Conservation (phyloP, 1,139 yeast species). For the Spathaspora jeffriesii region DNA sequence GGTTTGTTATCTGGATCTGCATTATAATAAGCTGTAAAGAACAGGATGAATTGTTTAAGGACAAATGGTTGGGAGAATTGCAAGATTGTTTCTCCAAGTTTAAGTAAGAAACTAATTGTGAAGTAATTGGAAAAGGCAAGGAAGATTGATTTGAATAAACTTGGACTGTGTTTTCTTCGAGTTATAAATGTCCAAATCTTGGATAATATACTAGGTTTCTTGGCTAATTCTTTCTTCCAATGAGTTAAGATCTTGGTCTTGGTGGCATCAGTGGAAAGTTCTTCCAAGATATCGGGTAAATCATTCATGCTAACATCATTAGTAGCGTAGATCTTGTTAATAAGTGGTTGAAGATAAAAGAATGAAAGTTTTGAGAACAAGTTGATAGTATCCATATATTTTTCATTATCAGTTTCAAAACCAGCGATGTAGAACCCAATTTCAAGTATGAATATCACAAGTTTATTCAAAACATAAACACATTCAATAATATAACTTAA, state of each 20-base stretch:
- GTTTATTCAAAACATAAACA: conserved; percentile 17
- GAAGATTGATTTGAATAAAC: conserved; percentile 11
- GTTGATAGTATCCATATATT: conserved; percentile 20
- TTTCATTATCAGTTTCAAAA: conserved; percentile 37
- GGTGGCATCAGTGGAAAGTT: conserved; percentile 12
- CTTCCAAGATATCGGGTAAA: conserved; percentile 17
- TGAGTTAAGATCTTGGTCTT: conserved; percentile 10
- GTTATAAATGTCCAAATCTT: conserved; percentile 10
- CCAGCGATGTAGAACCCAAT: conserved; percentile 42
- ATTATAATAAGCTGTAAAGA: conserved; percentile 18
- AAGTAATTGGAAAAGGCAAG: conserved; percentile 10
- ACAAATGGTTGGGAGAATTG: conserved; percentile 31
- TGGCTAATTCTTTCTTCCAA: conserved; percentile 10
- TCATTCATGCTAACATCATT: conserved; percentile 22
- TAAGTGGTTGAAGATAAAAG: conserved; percentile 25
- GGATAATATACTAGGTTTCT: conserved; percentile 7
- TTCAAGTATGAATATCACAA: conserved; percentile 37
- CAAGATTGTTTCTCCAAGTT: conserved; percentile 21
- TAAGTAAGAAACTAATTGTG: conserved; percentile 14
- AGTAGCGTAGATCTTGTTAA: conserved; percentile 20
- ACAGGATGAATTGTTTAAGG: conserved; percentile 29
- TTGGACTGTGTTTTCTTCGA: conserved; percentile 8
- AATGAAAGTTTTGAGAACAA: conserved; percentile 22
- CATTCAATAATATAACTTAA: conserved; percentile 9
- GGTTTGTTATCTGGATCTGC: conserved; percentile 16